Evolutionary conservation across 306 rosid species (phyloP).

Genomic region (Echinosophora koreensis): DNA sequence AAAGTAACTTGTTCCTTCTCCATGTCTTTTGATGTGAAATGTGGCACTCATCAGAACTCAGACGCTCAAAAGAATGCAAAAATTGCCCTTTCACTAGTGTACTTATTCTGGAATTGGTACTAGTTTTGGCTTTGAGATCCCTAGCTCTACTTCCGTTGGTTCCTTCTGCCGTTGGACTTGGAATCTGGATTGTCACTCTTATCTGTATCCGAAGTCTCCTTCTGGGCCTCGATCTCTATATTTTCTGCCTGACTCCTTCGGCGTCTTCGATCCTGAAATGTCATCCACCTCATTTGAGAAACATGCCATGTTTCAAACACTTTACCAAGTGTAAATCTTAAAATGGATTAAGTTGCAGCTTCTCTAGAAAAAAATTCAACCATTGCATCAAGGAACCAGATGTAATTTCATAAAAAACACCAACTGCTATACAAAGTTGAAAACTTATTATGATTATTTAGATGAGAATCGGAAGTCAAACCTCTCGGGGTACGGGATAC

Average conservation of each 20-base stretch:
- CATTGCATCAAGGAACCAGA: conserved; percentile 22
- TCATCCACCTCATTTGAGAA: conserved; percentile 31
- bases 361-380: not conserved
- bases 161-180: conserved; percentile 57
- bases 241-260: conserved; percentile 63
- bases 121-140: conserved; percentile 7
- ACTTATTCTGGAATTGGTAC: conserved; percentile 38
- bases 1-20: conserved; percentile 43
- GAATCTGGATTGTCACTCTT: conserved; percentile 60
- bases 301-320: conserved; percentile 30
- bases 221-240: conserved; percentile 48
- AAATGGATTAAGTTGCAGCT: not conserved
- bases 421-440: conserved; percentile 16
- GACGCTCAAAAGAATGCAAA: conserved; percentile 59
- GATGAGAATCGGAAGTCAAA: conserved; percentile 49
- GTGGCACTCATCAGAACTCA: conserved; percentile 51
- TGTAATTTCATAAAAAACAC: not conserved
- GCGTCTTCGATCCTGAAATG: conserved; percentile 75
- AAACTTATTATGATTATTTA: conserved; percentile 18
- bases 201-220: conserved; percentile 63
- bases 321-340: conserved; percentile 13
- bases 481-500: conserved; percentile 91
- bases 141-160: conserved; percentile 53
- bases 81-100: conserved; percentile 42
- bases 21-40: conserved; percentile 49